Conservation (phyloP, 2,329 filamentous ascomycete species). For the Clarireedia sp. region DNA sequence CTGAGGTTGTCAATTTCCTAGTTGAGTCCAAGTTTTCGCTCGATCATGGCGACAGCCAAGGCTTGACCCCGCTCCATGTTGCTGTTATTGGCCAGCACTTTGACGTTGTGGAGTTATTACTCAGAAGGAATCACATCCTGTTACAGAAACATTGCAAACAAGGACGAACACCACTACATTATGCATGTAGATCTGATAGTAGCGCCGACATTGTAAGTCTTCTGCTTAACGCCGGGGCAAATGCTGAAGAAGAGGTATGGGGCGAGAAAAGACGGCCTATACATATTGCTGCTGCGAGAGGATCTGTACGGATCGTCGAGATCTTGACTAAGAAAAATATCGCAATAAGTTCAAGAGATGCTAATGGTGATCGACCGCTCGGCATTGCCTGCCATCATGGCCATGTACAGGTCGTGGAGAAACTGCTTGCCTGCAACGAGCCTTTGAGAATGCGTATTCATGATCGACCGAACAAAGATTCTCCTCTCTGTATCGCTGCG, state of each 20-base stretch:
- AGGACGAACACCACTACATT: conserved; percentile 11
- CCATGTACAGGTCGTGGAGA: conserved; percentile 9
- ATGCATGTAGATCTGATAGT: conserved; percentile 5
- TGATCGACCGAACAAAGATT: conserved; percentile 3
- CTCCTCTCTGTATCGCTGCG: conserved; percentile 10
- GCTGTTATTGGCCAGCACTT: conserved; percentile 3
- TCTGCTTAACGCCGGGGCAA: conserved; percentile 6
- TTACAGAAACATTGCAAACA: not conserved
- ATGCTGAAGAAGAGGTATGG: not conserved
- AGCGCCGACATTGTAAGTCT: conserved; percentile 9
- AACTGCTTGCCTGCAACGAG: conserved; percentile 1
- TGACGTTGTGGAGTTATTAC: conserved; percentile 1
- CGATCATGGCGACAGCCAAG: conserved; percentile 1
- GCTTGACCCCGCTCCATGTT: conserved; percentile 9
- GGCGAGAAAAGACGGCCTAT: conserved; percentile 7
- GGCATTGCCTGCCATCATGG: conserved; percentile 10
- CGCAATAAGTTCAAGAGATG: not conserved
- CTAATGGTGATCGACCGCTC: conserved; percentile 1
- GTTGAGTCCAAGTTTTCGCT: conserved; percentile 3
- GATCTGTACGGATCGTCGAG: not conserved
- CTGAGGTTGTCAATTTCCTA: not conserved
- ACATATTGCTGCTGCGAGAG: conserved; percentile 9
- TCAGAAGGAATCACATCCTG: not conserved
- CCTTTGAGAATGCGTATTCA: conserved; percentile 1
- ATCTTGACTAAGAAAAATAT: not conserved